Evolutionary conservation across 1,139 yeast genomes (phyloP).

Genomic region (Yamadazyma conglobata): DNA sequence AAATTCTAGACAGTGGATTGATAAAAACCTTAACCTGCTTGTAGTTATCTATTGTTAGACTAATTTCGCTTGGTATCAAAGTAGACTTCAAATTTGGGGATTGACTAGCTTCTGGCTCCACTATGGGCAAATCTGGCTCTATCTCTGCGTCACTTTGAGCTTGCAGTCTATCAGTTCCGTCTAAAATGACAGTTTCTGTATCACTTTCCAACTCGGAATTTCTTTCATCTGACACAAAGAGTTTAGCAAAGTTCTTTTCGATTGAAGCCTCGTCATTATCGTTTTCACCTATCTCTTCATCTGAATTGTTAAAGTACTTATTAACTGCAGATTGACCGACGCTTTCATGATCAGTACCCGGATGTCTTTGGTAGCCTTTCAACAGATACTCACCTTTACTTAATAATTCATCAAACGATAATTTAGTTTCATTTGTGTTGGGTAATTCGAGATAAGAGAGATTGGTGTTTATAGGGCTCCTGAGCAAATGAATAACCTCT

Average conservation of each 20-base stretch:
- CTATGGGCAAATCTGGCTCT: slow-evolving; percentile 8
- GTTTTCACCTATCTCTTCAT: slow-evolving; percentile 3
- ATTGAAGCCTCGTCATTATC: slow-evolving; percentile 5
- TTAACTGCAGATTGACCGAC: slow-evolving; percentile 6
- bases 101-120: background rate
- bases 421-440: slow-evolving; percentile 12
- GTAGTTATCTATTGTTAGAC: background rate
- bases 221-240: slow-evolving; percentile 3
- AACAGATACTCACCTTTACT: slow-evolving; percentile 15
- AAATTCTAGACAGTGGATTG: slow-evolving; percentile 8
- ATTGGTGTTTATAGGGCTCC: slow-evolving; percentile 27
- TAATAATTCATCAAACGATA: slow-evolving; percentile 19
- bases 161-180: slow-evolving; percentile 16
- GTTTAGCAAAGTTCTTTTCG: slow-evolving; percentile 7
- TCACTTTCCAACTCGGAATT: slow-evolving; percentile 21
- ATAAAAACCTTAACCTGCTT: slow-evolving; percentile 8
- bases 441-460: slow-evolving; percentile 16
- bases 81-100: background rate
- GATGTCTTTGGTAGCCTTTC: slow-evolving; percentile 10
- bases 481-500: slow-evolving; percentile 39
- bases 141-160: slow-evolving; percentile 7
- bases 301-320: slow-evolving; percentile 9
- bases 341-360: slow-evolving; percentile 1
- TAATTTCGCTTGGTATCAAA: background rate
- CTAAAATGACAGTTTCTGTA: slow-evolving; percentile 23